Evolutionary conservation across 257 asterid species (phyloP).

Genomic region (Fraxinus pennsylvanica): DNA sequence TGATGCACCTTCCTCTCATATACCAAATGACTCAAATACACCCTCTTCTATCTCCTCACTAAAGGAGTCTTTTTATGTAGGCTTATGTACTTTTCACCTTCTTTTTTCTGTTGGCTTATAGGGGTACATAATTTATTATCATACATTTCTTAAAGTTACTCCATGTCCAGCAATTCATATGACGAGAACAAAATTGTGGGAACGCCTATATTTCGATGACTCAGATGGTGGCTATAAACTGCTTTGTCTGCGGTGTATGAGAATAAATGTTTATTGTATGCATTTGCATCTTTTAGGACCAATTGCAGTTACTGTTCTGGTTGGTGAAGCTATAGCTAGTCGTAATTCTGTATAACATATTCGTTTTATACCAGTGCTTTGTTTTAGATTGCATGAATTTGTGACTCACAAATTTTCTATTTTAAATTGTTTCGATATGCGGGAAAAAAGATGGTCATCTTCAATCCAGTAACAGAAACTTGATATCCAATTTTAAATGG

Average conservation of each 20-base stretch:
- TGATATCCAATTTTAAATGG: neutral
- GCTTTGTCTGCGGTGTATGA: neutral
- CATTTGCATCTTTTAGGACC: neutral
- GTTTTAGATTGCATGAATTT: neutral
- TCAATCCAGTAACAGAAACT: neutral
- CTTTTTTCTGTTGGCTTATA: neutral
- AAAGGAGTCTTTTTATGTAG: neutral
- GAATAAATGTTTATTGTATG: neutral
- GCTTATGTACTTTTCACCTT: neutral
- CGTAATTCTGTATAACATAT: neutral
- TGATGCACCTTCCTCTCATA: too few species aligned
- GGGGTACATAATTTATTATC: neutral
- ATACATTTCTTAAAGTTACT: neutral
- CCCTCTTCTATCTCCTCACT: neutral
- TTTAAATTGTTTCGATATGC: neutral
- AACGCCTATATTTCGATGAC: neutral
- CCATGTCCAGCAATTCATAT: neutral
- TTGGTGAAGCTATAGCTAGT: neutral
- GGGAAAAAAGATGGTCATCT: neutral
- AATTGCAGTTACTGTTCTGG: neutral
- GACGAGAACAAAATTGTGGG: neutral
- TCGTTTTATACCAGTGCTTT: neutral
- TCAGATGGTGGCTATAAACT: neutral
- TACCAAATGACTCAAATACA: neutral
- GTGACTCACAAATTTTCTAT: neutral